Conservation (phyloP, 805 yeast species). For the Candida sanyiensis region DNA sequence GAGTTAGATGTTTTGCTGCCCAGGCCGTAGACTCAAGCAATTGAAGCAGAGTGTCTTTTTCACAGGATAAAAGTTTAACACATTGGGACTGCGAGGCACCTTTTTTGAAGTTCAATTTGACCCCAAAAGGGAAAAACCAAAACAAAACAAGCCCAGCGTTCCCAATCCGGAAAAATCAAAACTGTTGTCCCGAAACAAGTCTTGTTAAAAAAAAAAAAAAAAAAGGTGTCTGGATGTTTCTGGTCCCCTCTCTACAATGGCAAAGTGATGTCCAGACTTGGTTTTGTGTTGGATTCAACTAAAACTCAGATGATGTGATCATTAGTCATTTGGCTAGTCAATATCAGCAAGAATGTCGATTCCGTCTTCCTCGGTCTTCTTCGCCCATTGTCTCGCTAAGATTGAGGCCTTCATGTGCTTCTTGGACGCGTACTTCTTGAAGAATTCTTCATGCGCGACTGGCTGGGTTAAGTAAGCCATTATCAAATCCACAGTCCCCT, state of each 20-base stretch:
- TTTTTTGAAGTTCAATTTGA: conserved; percentile 3
- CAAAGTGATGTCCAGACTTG: no score
- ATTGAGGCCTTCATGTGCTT: conserved; percentile 81
- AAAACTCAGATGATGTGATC: no score
- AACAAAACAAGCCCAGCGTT: conserved; percentile 15
- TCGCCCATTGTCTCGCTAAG: conserved; percentile 78
- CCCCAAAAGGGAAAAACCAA: conserved; percentile 17
- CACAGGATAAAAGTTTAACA: background rate
- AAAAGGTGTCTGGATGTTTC: no score
- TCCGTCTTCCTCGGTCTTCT: conserved; percentile 36
- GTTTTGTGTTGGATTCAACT: no score
- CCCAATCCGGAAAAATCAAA: conserved; percentile 15
- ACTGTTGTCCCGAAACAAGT: no score
- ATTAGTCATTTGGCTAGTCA: background rate
- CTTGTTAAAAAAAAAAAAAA: no score
- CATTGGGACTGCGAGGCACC: background rate
- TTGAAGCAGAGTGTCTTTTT: background rate
- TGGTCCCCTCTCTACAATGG: no score
- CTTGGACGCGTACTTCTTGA: conserved; percentile 85
- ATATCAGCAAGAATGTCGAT: conserved; percentile 12
- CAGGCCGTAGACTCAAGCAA: background rate
- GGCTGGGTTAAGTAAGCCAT: conserved; percentile 74
- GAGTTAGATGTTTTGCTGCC: background rate
- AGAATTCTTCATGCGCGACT: conserved; percentile 83
- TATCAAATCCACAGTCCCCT: conserved; percentile 65